phyloP scores from a whole-genome alignment of 345 rosid genomes.

The Populus nigra region DNA sequence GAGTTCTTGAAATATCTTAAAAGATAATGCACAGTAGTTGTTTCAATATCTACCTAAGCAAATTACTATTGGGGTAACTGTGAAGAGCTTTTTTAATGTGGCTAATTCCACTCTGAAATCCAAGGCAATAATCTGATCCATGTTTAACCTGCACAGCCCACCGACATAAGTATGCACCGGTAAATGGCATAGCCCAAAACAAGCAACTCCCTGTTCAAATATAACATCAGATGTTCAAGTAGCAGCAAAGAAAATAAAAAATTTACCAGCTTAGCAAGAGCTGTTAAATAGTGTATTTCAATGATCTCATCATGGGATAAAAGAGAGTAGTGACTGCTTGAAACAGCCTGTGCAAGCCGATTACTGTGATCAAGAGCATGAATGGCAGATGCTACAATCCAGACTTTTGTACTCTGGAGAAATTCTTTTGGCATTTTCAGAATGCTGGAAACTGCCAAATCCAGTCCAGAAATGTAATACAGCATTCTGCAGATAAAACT shows the following conservation, averaged over 20 bases:
- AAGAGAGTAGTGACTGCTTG: conserved; percentile 47
- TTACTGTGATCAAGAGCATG: conserved; percentile 68
- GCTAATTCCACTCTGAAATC: conserved; percentile 59
- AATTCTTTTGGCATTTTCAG: conserved; percentile 71
- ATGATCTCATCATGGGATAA: conserved; percentile 53
- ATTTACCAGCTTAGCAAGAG: conserved; percentile 75
- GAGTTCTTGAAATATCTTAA: not conserved
- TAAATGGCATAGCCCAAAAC: conserved; percentile 6
- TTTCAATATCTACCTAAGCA: conserved; percentile 58
- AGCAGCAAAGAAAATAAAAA: conserved; percentile 10
- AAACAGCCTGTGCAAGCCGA: conserved; percentile 61
- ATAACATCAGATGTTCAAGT: not conserved
- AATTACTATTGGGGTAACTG: conserved; percentile 64
- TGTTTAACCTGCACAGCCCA: conserved; percentile 60
- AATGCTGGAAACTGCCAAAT: conserved; percentile 65
- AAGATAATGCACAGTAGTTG: not conserved
- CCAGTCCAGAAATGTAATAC: conserved; percentile 68
- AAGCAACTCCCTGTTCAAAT: not conserved
- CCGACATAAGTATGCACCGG: conserved; percentile 1
- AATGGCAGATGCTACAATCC: conserved; percentile 68
- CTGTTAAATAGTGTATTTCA: conserved; percentile 71
- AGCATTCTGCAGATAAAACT: conserved; percentile 80
- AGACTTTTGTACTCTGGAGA: conserved; percentile 62
- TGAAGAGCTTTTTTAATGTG: conserved; percentile 85
- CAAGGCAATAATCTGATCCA: conserved; percentile 55